Evolutionary conservation across 306 rosid genomes (phyloP).

Genomic region (Hippophae gyantsensis): DNA sequence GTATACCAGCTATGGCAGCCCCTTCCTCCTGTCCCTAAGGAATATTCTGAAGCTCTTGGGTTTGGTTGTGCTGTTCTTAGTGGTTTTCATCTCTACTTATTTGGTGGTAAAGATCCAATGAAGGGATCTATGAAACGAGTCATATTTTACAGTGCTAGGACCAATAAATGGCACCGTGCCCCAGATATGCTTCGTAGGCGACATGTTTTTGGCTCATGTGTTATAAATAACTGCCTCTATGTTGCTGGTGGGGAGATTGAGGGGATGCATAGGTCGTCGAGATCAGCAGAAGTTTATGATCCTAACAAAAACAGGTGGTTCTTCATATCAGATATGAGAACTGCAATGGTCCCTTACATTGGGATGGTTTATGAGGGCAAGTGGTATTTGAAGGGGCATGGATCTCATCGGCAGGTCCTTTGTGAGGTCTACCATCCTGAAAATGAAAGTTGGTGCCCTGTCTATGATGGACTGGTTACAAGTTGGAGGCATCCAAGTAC

Average conservation of each 20-base stretch:
- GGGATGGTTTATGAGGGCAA: constrained; percentile 77
- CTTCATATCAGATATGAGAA: constrained; percentile 73
- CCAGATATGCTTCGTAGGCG: constrained; percentile 89
- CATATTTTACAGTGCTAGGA: constrained; percentile 68
- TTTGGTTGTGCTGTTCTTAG: constrained; percentile 89
- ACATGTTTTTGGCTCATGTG: constrained; percentile 74
- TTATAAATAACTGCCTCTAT: constrained; percentile 74
- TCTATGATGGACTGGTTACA: constrained; percentile 66
- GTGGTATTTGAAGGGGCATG: constrained; percentile 80
- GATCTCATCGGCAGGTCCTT: constrained; percentile 69
- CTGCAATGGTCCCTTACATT: constrained; percentile 82
- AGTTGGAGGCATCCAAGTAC: constrained; percentile 83
- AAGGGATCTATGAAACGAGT: constrained; percentile 88
- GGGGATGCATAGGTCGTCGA: constrained; percentile 59
- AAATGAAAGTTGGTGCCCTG: constrained; percentile 58
- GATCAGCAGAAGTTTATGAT: constrained; percentile 79
- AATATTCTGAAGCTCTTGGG: constrained; percentile 83
- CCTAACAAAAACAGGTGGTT: constrained; percentile 84
- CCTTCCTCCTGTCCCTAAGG: constrained; percentile 82
- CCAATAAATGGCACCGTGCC: constrained; percentile 90
- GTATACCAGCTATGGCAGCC: constrained; percentile 79
- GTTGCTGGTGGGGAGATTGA: constrained; percentile 87
- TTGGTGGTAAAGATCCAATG: constrained; percentile 76
- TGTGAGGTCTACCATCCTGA: constrained; percentile 77
- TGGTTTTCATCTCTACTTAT: constrained; percentile 77